Evolutionary conservation across 1,284 basidiomycete genomes (phyloP), one percentile per base, ranked within the genome.

Genomic region (Schizophyllum amplum): DNA sequence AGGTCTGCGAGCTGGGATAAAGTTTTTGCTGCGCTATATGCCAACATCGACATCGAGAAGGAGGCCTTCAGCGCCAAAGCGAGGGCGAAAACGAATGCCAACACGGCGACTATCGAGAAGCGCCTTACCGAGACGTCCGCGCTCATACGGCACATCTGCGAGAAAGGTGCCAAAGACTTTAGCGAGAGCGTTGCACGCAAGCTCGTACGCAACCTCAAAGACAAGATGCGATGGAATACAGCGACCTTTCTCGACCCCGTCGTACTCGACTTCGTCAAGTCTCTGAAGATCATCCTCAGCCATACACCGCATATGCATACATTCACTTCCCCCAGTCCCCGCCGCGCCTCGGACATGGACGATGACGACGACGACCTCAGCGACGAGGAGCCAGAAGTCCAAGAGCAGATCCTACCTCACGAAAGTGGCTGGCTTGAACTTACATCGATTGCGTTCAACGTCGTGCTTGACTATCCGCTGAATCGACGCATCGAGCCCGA

Each of bases 231-330:
- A 62, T 71, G 78, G 11, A 77, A 78, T 24, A 64, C 78, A 49
- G 17, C 17, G 33, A 42, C 33, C 33, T 74, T 96, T 7, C 78
- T 88, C 54, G 66, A 75, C 5, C 83, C 84, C 0, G 78, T 94
- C 4, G 84, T 89, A 2, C 71, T 92, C 59, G 84, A 94, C 67
- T 97, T 94, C 67, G 76, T 87, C 59, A 94, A 95, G 67, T 79
- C 89, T 0, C 75, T 96, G 33, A 81, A 82, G 47, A 75, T 75
- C 52, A 54, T 80, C 46, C 73, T 93, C 53, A 42, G 33, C 33
- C 86, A 84, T 67, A 70, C 73, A 1, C 87, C 91, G 0, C 94
- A 98, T 69, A 75, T 94, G 53, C 87, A 94, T 26, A 13, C 33
- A 9, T 42, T 42, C 7, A 42, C 33, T 17, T 42, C 33, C 33